Base-by-base conservation (phyloP, 352 stramenopile species). In the Phytopythium sindhum region DNA sequence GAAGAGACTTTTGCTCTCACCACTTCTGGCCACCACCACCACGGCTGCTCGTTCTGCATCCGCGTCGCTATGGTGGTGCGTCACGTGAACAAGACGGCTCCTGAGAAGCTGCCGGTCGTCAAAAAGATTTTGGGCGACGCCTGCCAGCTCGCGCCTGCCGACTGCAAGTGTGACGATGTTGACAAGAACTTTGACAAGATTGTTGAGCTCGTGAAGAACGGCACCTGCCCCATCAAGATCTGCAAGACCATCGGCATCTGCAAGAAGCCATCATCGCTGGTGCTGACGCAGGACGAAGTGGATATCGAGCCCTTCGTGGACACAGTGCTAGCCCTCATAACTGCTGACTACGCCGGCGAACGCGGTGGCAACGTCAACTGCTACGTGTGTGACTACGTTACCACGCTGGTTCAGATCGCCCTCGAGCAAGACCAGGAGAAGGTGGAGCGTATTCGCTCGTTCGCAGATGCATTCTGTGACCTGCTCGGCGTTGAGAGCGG, bases 301-400 rank as follows among this genome's bases (percentile, higher is more conserved):
- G 61, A 64, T 31, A 63, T 50, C 6, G 51, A 56, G 21, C 62
- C 66, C 7, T 57, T 72, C 6, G 28, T 47, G 35, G 62, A 68
- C 41, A 64, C 62, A 21, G 39, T 66, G 53, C 53, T 61, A 6
- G 61, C 61, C 8, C 14, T 68, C 12, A 45, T 63, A 54, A 47
- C 54, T 60, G 26, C 53, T 21, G 10, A 69, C 47, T 51, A 57
- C n/a, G 54, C 37, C 26, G 26, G n/a, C 21, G 31, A 57, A 29
- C 47, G 28, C 50, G 51, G 56, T 12, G 23, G 51, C 54, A 67
- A 75, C 63, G 39, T 55, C 44, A 81, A 77, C 14, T 84, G 77
- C 50, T 84, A 80, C 45, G 78, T 84, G 58, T 84, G 77, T 42
- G 75, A 86, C 54, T 78, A 72, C 41, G 63, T 65, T 21, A 78